Percentiles rank a stretch among this genome's conserved stretches.
These are phyloP conservation scores for Arbutus unedo DNA, from an alignment of 148 eudicot species.

Conservation along the genomic window DNA sequence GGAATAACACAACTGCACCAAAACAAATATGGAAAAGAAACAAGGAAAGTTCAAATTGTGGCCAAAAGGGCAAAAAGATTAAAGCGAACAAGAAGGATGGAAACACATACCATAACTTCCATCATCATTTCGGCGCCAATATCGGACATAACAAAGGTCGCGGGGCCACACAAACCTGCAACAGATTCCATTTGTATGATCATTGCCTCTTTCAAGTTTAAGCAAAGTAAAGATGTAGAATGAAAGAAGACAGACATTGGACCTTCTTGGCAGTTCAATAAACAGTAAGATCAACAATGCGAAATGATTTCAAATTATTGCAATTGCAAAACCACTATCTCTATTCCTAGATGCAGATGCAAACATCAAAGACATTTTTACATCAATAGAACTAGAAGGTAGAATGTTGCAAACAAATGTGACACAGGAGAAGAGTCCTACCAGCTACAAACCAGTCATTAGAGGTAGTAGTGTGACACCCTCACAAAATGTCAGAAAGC, in stretches of 20 bases:
- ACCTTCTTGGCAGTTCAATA: constrained; percentile 13
- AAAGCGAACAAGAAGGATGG: not conserved
- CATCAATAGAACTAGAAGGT: not conserved
- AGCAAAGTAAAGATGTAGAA: not conserved
- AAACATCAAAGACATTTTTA: constrained; percentile 6
- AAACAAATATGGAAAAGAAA: not conserved
- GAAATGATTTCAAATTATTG: not conserved
- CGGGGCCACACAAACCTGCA: constrained; percentile 98
- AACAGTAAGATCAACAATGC: not conserved
- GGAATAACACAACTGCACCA: constrained; percentile 86
- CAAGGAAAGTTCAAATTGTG: constrained; percentile 16
- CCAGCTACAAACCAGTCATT: not conserved
- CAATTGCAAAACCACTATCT: not conserved
- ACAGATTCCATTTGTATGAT: constrained; percentile 10
- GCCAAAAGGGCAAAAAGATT: not conserved
- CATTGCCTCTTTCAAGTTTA: not conserved
- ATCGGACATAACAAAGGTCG: constrained; percentile 96
- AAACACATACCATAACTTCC: constrained; percentile 84
- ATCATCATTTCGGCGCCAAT: constrained; percentile 99
- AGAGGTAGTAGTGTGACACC: not conserved
- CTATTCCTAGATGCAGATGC: not conserved
- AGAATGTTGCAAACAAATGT: not conserved
- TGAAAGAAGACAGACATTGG: constrained; percentile 2
- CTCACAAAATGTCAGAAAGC: not conserved
- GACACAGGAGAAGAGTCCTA: constrained; percentile 8